Base-by-base conservation (phyloP, 306 rosid species). In the Lupinus albus region DNA sequence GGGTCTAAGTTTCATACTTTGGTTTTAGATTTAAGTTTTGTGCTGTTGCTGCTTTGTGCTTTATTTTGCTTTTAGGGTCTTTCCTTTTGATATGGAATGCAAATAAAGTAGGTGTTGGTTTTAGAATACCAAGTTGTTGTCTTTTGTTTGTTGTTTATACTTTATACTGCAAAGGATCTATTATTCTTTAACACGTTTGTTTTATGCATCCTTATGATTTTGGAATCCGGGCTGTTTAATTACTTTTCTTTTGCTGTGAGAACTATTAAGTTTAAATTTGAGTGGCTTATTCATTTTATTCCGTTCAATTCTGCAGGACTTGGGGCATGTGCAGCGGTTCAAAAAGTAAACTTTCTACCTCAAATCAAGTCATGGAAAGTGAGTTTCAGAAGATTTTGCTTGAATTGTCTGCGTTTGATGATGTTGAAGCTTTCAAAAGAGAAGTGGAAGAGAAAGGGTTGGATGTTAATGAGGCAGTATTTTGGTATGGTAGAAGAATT, bases 401-500 rank as follows among this genome's bases (percentile, higher is more conserved):
- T 49, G 99, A 94, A 66, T 81, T 90, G 69, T 76, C 97, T 30
- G 99, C 99, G 28, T 78, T 80, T 0, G 87, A 88, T 84, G 91
- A 94, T 82, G 78, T 86, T 10, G 88, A 86, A 20, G 85, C 78
- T 72, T 86, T 94, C 79, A 82, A 66, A 44, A 78, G 78, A 15
- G 86, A 81, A 62, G 90, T 94, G 18, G 95, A 84, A 67, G 91
- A 81, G 72, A 87, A 72, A 67, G 97, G 92, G 36, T 65, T 82
- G 54, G 81, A 84, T 57, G 79, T 82, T 21, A 84, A 85, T 64
- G 87, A 85, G 58, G 83, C 84, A 5, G 81, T 91, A 41, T 82
- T 84, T 62, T 94, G 99, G 99, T 94, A 94, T 75, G 96, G 97
- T 1, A 88, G 99, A 73, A 80, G 87, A 68, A 82, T 91, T 32